These are phyloP conservation scores for Pichia phayaonensis DNA, from an alignment of 805 yeast species.

Conservation along the genomic window DNA sequence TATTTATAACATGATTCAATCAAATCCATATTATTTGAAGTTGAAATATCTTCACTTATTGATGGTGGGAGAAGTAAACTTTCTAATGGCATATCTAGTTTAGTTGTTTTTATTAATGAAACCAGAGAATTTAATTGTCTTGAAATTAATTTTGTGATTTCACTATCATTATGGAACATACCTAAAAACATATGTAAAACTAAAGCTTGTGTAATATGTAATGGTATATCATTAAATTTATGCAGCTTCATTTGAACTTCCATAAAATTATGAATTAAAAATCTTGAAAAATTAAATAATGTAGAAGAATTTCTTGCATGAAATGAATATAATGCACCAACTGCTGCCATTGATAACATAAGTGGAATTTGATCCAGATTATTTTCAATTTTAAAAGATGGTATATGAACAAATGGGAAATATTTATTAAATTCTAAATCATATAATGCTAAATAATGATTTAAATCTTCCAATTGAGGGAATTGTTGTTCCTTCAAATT, in stretches of 20 bases:
- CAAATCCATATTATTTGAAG: slow-evolving; percentile 14
- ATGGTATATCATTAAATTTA: slow-evolving; percentile 46
- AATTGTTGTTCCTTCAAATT: slow-evolving; percentile 52
- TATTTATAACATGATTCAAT: slow-evolving; percentile 40
- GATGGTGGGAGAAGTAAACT: slow-evolving; percentile 37
- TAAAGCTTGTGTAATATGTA: slow-evolving; percentile 49
- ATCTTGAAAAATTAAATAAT: slow-evolving; percentile 59
- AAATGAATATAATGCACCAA: slow-evolving; percentile 83
- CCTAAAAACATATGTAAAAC: slow-evolving; percentile 49
- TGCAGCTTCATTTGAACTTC: slow-evolving; percentile 41
- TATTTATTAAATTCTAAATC: slow-evolving; percentile 72
- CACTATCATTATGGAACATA: slow-evolving; percentile 48
- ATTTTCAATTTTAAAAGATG: slow-evolving; percentile 42
- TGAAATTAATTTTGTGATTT: slow-evolving; percentile 41
- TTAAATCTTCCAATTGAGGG: slow-evolving; percentile 70
- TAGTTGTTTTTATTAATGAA: slow-evolving; percentile 46
- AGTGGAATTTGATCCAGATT: slow-evolving; percentile 54
- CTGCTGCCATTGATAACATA: slow-evolving; percentile 71
- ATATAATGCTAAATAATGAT: slow-evolving; percentile 66
- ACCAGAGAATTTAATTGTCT: slow-evolving; percentile 47
- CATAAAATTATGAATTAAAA: slow-evolving; percentile 57
- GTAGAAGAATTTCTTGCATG: slow-evolving; percentile 71
- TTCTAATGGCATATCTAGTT: slow-evolving; percentile 44
- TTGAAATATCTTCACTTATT: slow-evolving; percentile 18
- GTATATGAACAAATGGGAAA: slow-evolving; percentile 78